Conservation (phyloP, 768 basidiomycete species). For the Cystoderma amianthinum region DNA sequence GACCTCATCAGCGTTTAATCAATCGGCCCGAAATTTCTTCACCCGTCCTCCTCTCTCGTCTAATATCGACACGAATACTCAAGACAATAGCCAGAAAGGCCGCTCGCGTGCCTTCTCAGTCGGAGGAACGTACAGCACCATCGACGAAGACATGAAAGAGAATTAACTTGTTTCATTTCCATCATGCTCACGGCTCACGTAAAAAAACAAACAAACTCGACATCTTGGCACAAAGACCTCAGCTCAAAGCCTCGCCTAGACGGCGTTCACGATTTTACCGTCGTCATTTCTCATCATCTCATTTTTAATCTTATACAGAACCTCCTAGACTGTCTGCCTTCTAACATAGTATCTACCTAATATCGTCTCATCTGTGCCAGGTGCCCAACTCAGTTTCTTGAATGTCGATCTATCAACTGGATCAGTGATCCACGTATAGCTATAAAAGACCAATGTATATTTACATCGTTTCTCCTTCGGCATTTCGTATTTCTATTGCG, state of each 20-base stretch:
- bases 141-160: constrained; percentile 37
- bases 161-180: constrained; percentile 18
- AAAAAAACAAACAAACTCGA: neutral
- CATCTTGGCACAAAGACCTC: too few relatives aligned
- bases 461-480: too few relatives aligned
- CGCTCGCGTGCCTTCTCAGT: constrained; percentile 24
- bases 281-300: neutral
- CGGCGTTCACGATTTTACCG: neutral
- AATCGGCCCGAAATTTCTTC: neutral
- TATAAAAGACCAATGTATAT: neutral
- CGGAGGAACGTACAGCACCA: constrained; percentile 16
- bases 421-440: neutral
- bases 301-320: neutral
- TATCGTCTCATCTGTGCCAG: too few relatives aligned
- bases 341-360: too few relatives aligned
- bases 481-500: neutral
- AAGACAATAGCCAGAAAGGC: constrained; percentile 12
- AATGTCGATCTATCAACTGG: neutral
- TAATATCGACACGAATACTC: constrained; percentile 4
- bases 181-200: too few relatives aligned
- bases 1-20: neutral
- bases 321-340: neutral
- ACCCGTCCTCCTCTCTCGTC: constrained; percentile 3
- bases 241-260: neutral
- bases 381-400: neutral